Evolutionary conservation across 305 asterid species (phyloP).

Genomic region (Rubia balearica): DNA sequence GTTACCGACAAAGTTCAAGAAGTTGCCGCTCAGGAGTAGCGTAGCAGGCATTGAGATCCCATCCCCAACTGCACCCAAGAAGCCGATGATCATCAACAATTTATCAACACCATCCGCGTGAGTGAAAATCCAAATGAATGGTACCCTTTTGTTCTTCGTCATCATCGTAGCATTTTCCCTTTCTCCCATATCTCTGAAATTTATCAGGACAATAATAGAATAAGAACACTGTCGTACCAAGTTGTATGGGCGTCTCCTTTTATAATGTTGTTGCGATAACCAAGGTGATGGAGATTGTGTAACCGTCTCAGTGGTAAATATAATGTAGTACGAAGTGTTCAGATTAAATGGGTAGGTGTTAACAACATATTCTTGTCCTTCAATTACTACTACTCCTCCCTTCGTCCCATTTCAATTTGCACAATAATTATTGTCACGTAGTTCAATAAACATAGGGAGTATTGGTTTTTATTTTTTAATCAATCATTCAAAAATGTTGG

Average conservation of each 20-base stretch:
- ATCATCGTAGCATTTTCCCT: neutral
- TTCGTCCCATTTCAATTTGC: too few relatives aligned
- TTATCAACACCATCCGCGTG: constrained; percentile 66
- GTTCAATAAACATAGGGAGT: too few relatives aligned
- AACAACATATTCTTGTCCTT: too few relatives aligned
- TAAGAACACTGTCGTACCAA: neutral
- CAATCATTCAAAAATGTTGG: too few relatives aligned
- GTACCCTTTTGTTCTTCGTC: constrained; percentile 29
- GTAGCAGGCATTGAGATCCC: constrained; percentile 66
- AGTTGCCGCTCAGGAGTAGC: constrained; percentile 61
- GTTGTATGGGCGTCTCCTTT: neutral
- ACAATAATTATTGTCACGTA: too few relatives aligned
- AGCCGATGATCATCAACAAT: constrained; percentile 56
- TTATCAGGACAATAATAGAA: neutral
- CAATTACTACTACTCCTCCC: too few relatives aligned
- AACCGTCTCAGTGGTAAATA: neutral
- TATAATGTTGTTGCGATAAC: neutral
- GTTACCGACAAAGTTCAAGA: constrained; percentile 62
- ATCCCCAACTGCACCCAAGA: constrained; percentile 63
- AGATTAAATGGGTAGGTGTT: neutral
- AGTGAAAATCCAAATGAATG: constrained; percentile 50
- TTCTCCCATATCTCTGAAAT: neutral
- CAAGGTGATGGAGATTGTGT: neutral
- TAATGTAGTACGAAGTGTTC: too few relatives aligned
- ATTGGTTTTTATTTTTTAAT: too few relatives aligned